A percentile compares a stretch with the other conserved stretches of the same genome.
Evolutionary conservation across 805 yeast species (phyloP).

Genomic region (Saitoella complicata): DNA sequence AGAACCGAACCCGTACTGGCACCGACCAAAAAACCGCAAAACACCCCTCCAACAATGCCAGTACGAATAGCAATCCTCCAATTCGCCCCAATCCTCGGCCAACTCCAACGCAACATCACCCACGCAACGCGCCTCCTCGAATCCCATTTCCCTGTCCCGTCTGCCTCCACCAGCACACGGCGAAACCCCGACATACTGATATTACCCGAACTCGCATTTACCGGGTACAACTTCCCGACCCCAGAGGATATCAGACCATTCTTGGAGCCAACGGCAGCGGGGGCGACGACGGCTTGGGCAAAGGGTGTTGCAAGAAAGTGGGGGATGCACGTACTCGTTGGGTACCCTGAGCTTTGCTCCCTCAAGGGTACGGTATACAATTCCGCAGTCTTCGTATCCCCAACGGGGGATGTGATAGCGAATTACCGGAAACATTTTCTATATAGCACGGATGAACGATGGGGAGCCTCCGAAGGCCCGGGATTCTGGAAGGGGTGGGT

Average conservation of each 20-base stretch:
- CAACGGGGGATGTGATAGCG: conserved; percentile 39
- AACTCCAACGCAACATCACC: too few species aligned
- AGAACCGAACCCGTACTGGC: too few species aligned
- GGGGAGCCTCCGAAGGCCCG: conserved; percentile 66
- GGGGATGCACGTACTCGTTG: conserved; percentile 31
- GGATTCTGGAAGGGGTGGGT: conserved; percentile 29
- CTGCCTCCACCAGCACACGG: too few species aligned
- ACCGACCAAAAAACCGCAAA: too few species aligned
- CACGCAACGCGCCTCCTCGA: too few species aligned
- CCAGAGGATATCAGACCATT: conserved; percentile 37
- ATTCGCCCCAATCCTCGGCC: too few species aligned
- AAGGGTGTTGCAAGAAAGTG: conserved; percentile 19
- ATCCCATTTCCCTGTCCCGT: too few species aligned
- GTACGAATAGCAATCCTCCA: too few species aligned
- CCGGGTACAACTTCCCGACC: conserved; percentile 46
- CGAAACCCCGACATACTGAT: conserved; percentile 38
- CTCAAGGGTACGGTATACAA: conserved; percentile 33
- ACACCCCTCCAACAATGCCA: too few species aligned
- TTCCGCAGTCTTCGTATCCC: conserved; percentile 49
- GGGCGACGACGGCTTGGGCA: conserved; percentile 43
- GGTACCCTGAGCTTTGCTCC: conserved; percentile 56
- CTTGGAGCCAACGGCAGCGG: conserved; percentile 32
- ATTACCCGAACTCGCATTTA: conserved; percentile 69
- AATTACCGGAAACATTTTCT: conserved; percentile 64
- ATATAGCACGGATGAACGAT: conserved; percentile 59